Evolutionary conservation across 179 eudicot genomes (phyloP), one percentile per base, ranked within the genome.

Genomic region (Beta lomatogona): DNA sequence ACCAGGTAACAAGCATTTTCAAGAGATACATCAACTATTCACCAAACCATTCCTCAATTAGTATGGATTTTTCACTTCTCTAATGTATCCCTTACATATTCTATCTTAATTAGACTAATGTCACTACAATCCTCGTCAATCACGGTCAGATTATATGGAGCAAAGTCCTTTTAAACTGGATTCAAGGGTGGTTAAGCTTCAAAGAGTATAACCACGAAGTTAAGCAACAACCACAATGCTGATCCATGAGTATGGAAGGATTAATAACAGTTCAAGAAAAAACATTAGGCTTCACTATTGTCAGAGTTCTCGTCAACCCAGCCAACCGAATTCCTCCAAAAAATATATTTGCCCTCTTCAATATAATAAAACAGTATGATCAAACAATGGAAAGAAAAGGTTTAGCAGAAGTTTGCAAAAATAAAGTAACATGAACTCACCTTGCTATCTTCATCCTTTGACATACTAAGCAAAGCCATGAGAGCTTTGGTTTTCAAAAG

Each of bases 381-480:
- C 21, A 54, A 13, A 11, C 61, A 76, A 8, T 28, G 45, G 64
- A 53, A 48, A 36, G 41, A 36, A 36, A 36, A 36, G 41, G 41
- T 36, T 36, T 36, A 36, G 9, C 52, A 48, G 0, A 9, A 48
- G 4, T 45, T 44, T 71, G 64, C 28, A 10, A 21, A 36, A 68
- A 70, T 67, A 63, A 45, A 77, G 61, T 45, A 77, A 70, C 31
- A 70, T 4, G 53, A 41, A 50, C 79, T 81, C 80, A 91, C 94
- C 94, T 89, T 90, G 78, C 92, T 91, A 58, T 91, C 93, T 85
- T 89, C 91, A 79, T 91, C 93, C 85, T 88, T 90, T 79, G 89
- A 86, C 88, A 91, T 87, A 85, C 89, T 86, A 74, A 86, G 89
- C 83, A 91, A 82, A 60, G 77, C 91, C 89, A 86, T 83, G 7